phyloP scores from a whole-genome alignment of 2,329 filamentous ascomycete species.

The Esteya vermicola region DNA sequence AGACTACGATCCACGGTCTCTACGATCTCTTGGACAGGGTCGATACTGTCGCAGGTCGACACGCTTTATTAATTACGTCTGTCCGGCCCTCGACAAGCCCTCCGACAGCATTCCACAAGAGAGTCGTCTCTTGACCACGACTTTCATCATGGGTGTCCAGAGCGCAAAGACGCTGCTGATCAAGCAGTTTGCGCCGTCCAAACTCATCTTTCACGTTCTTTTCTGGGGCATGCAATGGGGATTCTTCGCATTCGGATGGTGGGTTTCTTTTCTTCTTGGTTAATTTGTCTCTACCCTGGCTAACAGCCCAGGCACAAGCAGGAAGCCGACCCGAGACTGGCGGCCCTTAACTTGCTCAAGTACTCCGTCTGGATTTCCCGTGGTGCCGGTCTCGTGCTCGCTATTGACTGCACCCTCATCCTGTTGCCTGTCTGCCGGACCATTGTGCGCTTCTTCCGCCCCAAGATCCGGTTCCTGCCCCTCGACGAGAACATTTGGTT shows the following conservation, averaged over 20 bases:
- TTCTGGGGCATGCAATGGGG: conserved; percentile 70
- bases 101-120: background rate
- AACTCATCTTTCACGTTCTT: conserved; percentile 64
- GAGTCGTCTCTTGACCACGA: conserved; percentile 7
- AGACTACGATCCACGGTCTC: too few relatives aligned
- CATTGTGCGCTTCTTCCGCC: conserved; percentile 67
- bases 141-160: conserved; percentile 24
- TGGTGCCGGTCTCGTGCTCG: conserved; percentile 77
- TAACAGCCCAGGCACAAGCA: conserved; percentile 60
- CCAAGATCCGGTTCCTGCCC: conserved; percentile 76
- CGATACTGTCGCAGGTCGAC: conserved; percentile 41
- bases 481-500: conserved; percentile 98
- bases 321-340: conserved; percentile 49
- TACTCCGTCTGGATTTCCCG: conserved; percentile 95
- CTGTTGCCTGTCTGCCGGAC: conserved; percentile 91
- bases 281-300: too few relatives aligned
- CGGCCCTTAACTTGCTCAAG: conserved; percentile 62
- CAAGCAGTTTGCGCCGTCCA: conserved; percentile 55
- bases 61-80: conserved; percentile 18
- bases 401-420: conserved; percentile 75
- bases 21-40: background rate
- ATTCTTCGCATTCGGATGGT: conserved; percentile 81
- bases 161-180: conserved; percentile 24
- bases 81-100: background rate
- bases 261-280: conserved; percentile 18